A percentile compares a stretch with the other conserved stretches of the same genome.
Conservation (phyloP, 805 yeast genomes). For the Lipomyces kockii region DNA sequence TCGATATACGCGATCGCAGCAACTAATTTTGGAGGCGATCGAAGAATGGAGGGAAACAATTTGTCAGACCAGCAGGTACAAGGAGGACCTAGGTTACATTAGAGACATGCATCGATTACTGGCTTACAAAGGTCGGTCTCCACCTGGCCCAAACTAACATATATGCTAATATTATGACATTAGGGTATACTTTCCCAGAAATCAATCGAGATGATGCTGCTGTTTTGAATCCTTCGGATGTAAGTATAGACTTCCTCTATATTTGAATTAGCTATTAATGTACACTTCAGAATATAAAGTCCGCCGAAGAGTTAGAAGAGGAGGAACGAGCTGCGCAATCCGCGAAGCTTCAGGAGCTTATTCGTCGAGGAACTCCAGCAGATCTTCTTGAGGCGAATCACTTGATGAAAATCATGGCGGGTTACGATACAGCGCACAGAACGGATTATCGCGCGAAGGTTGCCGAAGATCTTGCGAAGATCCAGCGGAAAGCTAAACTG, state of each 20-base stretch:
- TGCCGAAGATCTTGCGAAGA: slow-evolving; percentile 79
- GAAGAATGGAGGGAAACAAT: slow-evolving; percentile 98
- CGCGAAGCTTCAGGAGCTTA: slow-evolving; percentile 93
- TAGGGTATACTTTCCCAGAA: slow-evolving; percentile 85
- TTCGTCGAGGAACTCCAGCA: slow-evolving; percentile 92
- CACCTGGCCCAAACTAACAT: neutral
- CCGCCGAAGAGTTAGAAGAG: slow-evolving; percentile 85
- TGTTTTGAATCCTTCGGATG: slow-evolving; percentile 81
- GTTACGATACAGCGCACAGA: slow-evolving; percentile 83
- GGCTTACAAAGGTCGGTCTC: slow-evolving; percentile 65
- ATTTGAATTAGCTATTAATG: neutral
- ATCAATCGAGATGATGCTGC: slow-evolving; percentile 89
- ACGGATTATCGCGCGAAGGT: slow-evolving; percentile 78
- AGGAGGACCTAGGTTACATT: slow-evolving; percentile 88
- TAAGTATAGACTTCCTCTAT: slow-evolving; percentile 11
- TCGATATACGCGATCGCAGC: slow-evolving; percentile 79
- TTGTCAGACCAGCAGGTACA: slow-evolving; percentile 85
- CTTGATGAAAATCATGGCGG: slow-evolving; percentile 97
- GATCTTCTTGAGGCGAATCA: slow-evolving; percentile 96
- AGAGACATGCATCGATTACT: slow-evolving; percentile 94
- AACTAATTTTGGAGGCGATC: slow-evolving; percentile 82
- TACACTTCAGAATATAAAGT: slow-evolving; percentile 51
- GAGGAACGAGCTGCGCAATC: slow-evolving; percentile 93
- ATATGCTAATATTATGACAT: neutral
- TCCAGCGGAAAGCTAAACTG: slow-evolving; percentile 83